These are phyloP conservation scores for Calonectria honghensis DNA, from an alignment of 2,329 filamentous ascomycete species.

Conservation along the genomic window DNA sequence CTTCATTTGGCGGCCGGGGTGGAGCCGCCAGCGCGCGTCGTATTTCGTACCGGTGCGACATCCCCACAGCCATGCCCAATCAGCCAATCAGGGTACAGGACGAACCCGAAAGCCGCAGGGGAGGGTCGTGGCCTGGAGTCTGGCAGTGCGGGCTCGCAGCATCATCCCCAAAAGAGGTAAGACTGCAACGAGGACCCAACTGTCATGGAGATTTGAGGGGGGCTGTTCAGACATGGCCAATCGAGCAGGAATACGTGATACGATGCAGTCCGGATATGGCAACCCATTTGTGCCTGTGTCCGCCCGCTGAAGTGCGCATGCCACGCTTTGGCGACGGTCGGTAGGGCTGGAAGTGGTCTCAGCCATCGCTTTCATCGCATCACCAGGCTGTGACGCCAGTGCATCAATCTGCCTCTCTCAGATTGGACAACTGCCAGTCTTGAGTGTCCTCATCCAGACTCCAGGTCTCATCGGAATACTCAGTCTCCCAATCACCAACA, in stretches of 20 bases:
- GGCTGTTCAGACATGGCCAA: conserved; percentile 31
- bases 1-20: conserved; percentile 33
- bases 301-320: conserved; percentile 1
- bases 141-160: conserved; percentile 30
- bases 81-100: neutral
- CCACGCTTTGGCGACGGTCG: conserved; percentile 15
- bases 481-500: neutral
- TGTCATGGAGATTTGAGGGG: conserved; percentile 13
- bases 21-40: conserved; percentile 24
- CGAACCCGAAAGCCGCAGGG: neutral
- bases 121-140: neutral
- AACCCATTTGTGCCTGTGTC: neutral
- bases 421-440: neutral
- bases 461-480: conserved; percentile 12
- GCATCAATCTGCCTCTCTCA: neutral
- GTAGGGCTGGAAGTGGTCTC: conserved; percentile 21
- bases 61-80: neutral
- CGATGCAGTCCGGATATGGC: conserved; percentile 32
- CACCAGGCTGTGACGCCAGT: neutral
- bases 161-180: conserved; percentile 38
- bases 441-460: too few relatives aligned
- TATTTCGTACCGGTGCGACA: conserved; percentile 37
- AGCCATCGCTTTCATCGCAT: neutral
- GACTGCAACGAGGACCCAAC: neutral
- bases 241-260: conserved; percentile 33